Conservation (phyloP, 345 rosid species). For the Trapa incisa region DNA sequence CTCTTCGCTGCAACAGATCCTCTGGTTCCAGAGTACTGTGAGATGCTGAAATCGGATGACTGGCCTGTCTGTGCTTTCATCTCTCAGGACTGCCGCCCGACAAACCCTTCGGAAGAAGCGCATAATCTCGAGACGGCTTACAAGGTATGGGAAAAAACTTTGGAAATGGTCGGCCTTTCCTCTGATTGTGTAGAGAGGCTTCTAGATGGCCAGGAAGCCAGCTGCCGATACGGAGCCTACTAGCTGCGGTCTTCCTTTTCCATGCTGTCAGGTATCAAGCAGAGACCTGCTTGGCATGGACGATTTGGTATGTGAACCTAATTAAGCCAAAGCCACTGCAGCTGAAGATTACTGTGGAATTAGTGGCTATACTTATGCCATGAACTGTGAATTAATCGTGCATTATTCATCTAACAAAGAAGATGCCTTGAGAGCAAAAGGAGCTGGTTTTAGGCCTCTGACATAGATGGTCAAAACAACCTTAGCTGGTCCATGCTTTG, state of each 20-base stretch:
- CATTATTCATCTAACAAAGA: not conserved
- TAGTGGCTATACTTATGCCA: not conserved
- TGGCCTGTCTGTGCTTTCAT: constrained; percentile 92
- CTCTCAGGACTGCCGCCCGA: constrained; percentile 83
- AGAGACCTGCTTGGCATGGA: too few relatives aligned
- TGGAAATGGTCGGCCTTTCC: constrained; percentile 77
- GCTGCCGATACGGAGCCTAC: constrained; percentile 31
- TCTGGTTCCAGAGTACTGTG: constrained; percentile 81
- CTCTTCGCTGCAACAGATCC: constrained; percentile 94
- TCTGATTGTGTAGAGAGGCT: constrained; percentile 67
- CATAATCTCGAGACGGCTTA: constrained; percentile 58
- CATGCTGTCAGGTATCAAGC: not conserved
- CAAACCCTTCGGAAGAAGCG: constrained; percentile 88
- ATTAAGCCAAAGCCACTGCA: not conserved
- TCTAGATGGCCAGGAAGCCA: constrained; percentile 53
- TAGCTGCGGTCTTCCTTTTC: constrained; percentile 11
- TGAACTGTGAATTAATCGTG: not conserved
- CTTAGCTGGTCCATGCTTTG: not conserved
- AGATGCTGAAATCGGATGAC: constrained; percentile 61
- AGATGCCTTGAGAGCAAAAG: not conserved
- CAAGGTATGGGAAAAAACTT: constrained; percentile 78
- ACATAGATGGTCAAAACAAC: not conserved
- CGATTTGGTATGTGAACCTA: not conserved
- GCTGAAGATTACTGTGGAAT: not conserved
- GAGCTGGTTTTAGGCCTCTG: not conserved